Conservation (phyloP, 2,329 filamentous ascomycete species). For the Anthostomella pinea region DNA sequence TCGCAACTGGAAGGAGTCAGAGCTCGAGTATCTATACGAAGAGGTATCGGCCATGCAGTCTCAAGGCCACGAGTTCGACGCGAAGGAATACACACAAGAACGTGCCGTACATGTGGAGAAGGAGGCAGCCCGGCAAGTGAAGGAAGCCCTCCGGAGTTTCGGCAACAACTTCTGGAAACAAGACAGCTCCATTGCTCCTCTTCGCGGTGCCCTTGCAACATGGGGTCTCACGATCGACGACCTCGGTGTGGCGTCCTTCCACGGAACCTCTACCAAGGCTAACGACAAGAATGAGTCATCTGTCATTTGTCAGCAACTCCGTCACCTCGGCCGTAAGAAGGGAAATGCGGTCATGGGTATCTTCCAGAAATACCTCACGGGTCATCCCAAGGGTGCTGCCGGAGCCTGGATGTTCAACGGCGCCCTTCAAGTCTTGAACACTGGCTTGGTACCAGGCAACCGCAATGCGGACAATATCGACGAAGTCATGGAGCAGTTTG, state of each 20-base stretch:
- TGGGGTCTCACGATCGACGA: conserved; percentile 99
- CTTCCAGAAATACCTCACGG: conserved; percentile 99
- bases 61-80: conserved; percentile 71
- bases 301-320: conserved; percentile 93
- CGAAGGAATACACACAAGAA: conserved; percentile 81
- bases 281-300: conserved; percentile 99
- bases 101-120: conserved; percentile 82
- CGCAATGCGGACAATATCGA: conserved; percentile 98
- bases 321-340: conserved; percentile 91
- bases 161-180: conserved; percentile 99
- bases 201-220: conserved; percentile 92
- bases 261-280: conserved; percentile 95
- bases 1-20: conserved; percentile 93
- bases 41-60: conserved; percentile 90
- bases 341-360: conserved; percentile 94
- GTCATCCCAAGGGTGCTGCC: conserved; percentile 97
- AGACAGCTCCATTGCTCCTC: conserved; percentile 87
- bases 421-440: conserved; percentile 91
- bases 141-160: conserved; percentile 85
- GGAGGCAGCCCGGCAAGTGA: conserved; percentile 86
- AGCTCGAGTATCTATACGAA: conserved; percentile 88
- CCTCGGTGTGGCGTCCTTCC: conserved; percentile 92
- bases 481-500: conserved; percentile 93
- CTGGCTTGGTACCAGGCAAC: conserved; percentile 91
- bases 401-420: conserved; percentile 99